These are phyloP conservation scores for Lentinula sp. DNA, from an alignment of 768 basidiomycete genomes.

Conservation along the genomic window DNA sequence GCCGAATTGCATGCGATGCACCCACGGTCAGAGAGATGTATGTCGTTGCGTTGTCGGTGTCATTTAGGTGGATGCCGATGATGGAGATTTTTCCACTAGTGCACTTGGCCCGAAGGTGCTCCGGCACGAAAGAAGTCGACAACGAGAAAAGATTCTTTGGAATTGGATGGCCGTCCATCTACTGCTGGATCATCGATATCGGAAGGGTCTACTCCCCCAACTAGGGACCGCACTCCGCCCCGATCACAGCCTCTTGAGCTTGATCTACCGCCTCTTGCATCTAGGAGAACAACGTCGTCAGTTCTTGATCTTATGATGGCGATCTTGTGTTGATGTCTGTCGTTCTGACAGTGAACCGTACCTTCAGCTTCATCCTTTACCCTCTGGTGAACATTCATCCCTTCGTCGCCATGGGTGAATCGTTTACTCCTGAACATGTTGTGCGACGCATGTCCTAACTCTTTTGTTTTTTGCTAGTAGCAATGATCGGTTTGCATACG, in stretches of 20 bases:
- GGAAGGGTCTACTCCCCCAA: constrained; percentile 68
- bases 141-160: constrained; percentile 46
- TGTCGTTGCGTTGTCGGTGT: constrained; percentile 15
- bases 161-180: constrained; percentile 55
- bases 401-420: constrained; percentile 1
- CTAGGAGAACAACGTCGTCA: constrained; percentile 27
- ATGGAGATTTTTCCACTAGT: constrained; percentile 33
- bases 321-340: constrained; percentile 2
- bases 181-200: constrained; percentile 77
- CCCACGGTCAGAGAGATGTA: constrained; percentile 81
- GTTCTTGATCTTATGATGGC: constrained; percentile 17
- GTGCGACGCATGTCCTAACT: neutral
- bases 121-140: constrained; percentile 63
- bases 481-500: constrained; percentile 3
- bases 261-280: constrained; percentile 32
- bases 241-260: constrained; percentile 23
- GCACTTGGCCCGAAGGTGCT: constrained; percentile 81
- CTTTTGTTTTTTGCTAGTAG: neutral
- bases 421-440: neutral
- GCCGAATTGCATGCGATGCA: constrained; percentile 82
- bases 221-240: constrained; percentile 60
- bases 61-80: neutral
- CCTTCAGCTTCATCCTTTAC: constrained; percentile 34
- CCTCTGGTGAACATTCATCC: constrained; percentile 26
- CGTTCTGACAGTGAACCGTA: constrained; percentile 35